Conservation (phyloP, 495 filamentous ascomycete genomes). For the Daldinia caldariorum region DNA sequence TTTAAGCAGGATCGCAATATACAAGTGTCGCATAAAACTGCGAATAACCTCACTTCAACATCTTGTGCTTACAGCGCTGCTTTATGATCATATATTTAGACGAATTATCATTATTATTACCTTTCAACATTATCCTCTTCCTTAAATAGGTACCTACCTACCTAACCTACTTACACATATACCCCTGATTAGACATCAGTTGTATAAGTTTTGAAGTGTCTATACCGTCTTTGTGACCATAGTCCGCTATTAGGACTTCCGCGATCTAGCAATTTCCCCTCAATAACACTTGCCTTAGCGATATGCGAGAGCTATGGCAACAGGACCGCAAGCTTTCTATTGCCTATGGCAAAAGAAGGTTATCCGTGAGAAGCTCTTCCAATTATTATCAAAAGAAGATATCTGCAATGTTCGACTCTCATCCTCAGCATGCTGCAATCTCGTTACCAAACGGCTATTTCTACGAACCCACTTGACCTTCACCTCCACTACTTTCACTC, state of each 20-base stretch:
- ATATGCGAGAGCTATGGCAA: slow-evolving; percentile 62
- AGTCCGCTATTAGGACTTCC: slow-evolving; percentile 24
- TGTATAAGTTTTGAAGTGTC: slow-evolving; percentile 20
- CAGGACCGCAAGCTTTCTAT: slow-evolving; percentile 58
- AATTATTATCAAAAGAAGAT: slow-evolving; percentile 59
- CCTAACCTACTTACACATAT: slow-evolving; percentile 14
- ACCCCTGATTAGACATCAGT: slow-evolving; percentile 27
- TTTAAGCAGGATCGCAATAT: slow-evolving; percentile 36
- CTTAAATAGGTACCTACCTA: too few relatives aligned
- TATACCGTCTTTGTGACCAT: slow-evolving; percentile 25
- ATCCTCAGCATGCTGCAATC: slow-evolving; percentile 61
- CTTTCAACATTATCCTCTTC: slow-evolving; percentile 4
- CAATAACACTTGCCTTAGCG: slow-evolving; percentile 43
- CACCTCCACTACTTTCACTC: slow-evolving; percentile 73
- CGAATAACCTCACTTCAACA: slow-evolving; percentile 49
- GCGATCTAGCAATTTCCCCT: slow-evolving; percentile 21
- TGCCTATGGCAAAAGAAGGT: slow-evolving; percentile 63
- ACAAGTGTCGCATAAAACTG: slow-evolving; percentile 42
- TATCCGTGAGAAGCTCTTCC: slow-evolving; percentile 62
- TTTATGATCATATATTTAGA: slow-evolving; percentile 11
- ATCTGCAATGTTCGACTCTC: slow-evolving; percentile 61
- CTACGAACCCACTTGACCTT: slow-evolving; percentile 69
- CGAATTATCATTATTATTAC: slow-evolving; percentile 6
- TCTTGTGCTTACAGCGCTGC: slow-evolving; percentile 28
- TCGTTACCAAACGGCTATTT: slow-evolving; percentile 64